Evolutionary conservation across 805 yeast species (phyloP), one percentile per base, ranked within the genome.

Genomic region (Zygosaccharomyces kombuchaensis): DNA sequence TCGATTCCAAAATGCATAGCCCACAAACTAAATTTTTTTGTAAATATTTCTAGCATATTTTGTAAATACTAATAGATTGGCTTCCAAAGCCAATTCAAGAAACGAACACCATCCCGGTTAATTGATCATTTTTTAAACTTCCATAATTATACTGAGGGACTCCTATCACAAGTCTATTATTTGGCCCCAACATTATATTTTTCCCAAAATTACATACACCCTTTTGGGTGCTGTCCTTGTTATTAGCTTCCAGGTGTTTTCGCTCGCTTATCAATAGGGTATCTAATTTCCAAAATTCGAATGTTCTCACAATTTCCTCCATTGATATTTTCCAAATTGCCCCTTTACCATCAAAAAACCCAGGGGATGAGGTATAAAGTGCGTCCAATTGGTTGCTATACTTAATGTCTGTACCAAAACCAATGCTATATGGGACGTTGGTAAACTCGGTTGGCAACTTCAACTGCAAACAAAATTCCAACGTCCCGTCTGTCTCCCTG

Each of bases 141-240:
- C 62, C 63, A 41, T 63, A 66, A 7, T 72, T 70, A 44, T 45
- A 66, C 17, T 56, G 57, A 6, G 72, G 69, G 53, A 69, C 65
- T 3, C 77, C 75, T 12, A 74, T 63, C 1, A 70, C 54, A 39
- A 76, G 23, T 35, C 45, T 44, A 16, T 55, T 55, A 7, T 53
- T 47, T 25, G 63, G 59, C 0, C 57, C 51, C 4, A 43, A n/a
- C 9, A 59, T 69, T 16, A 78, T 29, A 0, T 67, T 47, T 13
- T 60, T 53, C 2, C 81, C 83, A 57, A 74, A 77, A 14, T 74
- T 77, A 6, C 72, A 57, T 37, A 63, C 70, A 2, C 67, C 74
- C 21, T 58, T 59, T 1, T 57, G 62, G 0, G 39, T 31, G 4
- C 54, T 59, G 1, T 62, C 62, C 1, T 46, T 44, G 27, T 51